Conservation (phyloP, 2,329 filamentous ascomycete species). For the Ramularia collo-cygni region DNA sequence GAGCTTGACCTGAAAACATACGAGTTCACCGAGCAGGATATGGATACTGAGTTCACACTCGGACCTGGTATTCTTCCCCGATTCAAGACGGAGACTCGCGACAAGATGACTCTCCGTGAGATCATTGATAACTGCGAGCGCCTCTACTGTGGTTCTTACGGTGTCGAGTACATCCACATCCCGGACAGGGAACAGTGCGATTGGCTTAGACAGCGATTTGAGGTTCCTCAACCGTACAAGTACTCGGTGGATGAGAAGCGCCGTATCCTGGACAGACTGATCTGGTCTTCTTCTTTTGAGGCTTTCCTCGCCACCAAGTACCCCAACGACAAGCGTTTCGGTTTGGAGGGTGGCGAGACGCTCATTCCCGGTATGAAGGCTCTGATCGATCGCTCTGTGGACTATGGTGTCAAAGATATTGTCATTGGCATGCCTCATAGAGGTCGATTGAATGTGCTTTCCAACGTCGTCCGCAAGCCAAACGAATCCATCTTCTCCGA, state of each 20-base stretch:
- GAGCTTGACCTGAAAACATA: conserved; percentile 92
- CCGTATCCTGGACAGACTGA: conserved; percentile 90
- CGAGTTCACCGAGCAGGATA: conserved; percentile 87
- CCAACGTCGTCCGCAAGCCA: conserved; percentile 97
- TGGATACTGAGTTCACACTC: conserved; percentile 84
- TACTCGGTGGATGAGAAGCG: conserved; percentile 98
- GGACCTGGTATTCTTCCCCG: conserved; percentile 92
- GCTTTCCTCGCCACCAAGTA: conserved; percentile 93
- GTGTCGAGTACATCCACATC: conserved; percentile 98
- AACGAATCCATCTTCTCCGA: conserved; percentile 99
- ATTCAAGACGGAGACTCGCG: conserved; percentile 79
- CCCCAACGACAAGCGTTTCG: conserved; percentile 99
- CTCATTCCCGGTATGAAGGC: conserved; percentile 99
- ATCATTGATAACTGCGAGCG: conserved; percentile 90
- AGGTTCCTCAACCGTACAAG: conserved; percentile 91
- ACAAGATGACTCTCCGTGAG: conserved; percentile 95
- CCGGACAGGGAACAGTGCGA: conserved; percentile 96
- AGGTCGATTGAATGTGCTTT: conserved; percentile 94
- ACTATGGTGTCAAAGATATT: conserved; percentile 98
- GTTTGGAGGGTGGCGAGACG: conserved; percentile 93
- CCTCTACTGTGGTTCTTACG: conserved; percentile 96
- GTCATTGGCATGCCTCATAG: conserved; percentile 99
- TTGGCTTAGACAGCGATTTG: conserved; percentile 91
- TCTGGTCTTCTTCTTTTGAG: conserved; percentile 98
- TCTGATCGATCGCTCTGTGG: conserved; percentile 93